Conservation (phyloP, 192 early-diverging fungal genomes). For the Coemansia sp. region DNA sequence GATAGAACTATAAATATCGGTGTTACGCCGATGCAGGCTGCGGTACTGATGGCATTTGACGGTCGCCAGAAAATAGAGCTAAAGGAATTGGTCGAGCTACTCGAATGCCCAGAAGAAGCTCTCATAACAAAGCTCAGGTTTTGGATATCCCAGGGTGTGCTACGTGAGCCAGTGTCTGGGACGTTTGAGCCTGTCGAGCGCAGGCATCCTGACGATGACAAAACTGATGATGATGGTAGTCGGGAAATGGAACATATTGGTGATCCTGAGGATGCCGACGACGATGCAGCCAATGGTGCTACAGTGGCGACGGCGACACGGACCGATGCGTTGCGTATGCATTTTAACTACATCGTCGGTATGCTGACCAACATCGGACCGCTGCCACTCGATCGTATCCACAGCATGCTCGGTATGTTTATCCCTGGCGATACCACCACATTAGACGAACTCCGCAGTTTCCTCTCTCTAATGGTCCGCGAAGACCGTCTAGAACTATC, state of each 20-base stretch:
- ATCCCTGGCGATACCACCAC: slow-evolving; percentile 45
- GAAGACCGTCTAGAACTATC: slow-evolving; percentile 53
- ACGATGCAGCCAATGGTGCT: not conserved
- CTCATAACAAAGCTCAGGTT: slow-evolving; percentile 24
- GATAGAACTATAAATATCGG: slow-evolving; percentile 53
- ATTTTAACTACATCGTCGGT: slow-evolving; percentile 57
- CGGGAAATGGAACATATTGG: too few species aligned
- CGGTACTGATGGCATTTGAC: slow-evolving; percentile 51
- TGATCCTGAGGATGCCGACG: not conserved
- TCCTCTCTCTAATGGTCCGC: slow-evolving; percentile 53
- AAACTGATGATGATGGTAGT: not conserved
- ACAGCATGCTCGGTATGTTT: slow-evolving; percentile 57
- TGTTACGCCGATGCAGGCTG: slow-evolving; percentile 59
- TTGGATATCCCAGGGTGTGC: slow-evolving; percentile 45
- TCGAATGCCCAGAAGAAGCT: slow-evolving; percentile 31
- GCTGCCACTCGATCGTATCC: slow-evolving; percentile 57
- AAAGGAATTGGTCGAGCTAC: slow-evolving; percentile 11
- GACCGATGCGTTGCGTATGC: slow-evolving; percentile 49
- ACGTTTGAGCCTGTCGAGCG: slow-evolving; percentile 29
- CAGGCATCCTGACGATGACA: not conserved
- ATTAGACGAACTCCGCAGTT: slow-evolving; percentile 41
- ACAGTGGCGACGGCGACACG: slow-evolving; percentile 9
- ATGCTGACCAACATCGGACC: slow-evolving; percentile 62
- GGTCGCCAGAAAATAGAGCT: not conserved
- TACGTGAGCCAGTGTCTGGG: slow-evolving; percentile 20